phyloP scores from a whole-genome alignment of 2,329 filamentous ascomycete species.

The Ceratocystis lukuohia region DNA sequence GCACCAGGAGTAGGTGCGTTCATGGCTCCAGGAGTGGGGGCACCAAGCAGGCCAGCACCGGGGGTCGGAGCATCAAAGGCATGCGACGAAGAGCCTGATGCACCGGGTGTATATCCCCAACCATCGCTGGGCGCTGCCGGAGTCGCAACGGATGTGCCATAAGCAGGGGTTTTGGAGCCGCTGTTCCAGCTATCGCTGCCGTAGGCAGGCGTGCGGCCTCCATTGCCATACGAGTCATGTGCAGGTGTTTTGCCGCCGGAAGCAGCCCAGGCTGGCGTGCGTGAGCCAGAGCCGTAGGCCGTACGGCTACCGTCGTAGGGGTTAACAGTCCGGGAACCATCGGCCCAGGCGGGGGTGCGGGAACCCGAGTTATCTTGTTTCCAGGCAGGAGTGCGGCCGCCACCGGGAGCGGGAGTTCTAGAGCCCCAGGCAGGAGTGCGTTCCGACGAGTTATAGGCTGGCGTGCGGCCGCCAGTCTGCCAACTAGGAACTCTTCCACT shows the following conservation, averaged over 20 bases:
- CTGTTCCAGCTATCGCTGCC: slow-evolving; percentile 48
- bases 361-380: slow-evolving; percentile 41
- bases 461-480: slow-evolving; percentile 55
- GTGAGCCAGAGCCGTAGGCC: slow-evolving; percentile 59
- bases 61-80: slow-evolving; percentile 60
- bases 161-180: slow-evolving; percentile 67
- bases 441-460: slow-evolving; percentile 47
- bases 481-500: slow-evolving; percentile 40
- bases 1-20: slow-evolving; percentile 61
- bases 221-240: slow-evolving; percentile 48
- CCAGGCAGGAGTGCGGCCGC: slow-evolving; percentile 51
- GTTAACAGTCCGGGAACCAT: slow-evolving; percentile 53
- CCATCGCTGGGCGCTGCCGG: slow-evolving; percentile 45
- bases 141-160: slow-evolving; percentile 46
- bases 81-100: slow-evolving; percentile 31
- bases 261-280: slow-evolving; percentile 67
- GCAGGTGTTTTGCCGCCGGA: slow-evolving; percentile 56
- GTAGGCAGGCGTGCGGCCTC: slow-evolving; percentile 57
- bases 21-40: slow-evolving; percentile 48
- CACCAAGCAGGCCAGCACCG: slow-evolving; percentile 40
- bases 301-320: slow-evolving; percentile 63
- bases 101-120: slow-evolving; percentile 46
- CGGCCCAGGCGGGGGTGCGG: slow-evolving; percentile 58
- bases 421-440: slow-evolving; percentile 67
- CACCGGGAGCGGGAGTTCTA: slow-evolving; percentile 42